Conservation (phyloP, 495 filamentous ascomycete species). For the Hapsidospora chrysogenum region DNA sequence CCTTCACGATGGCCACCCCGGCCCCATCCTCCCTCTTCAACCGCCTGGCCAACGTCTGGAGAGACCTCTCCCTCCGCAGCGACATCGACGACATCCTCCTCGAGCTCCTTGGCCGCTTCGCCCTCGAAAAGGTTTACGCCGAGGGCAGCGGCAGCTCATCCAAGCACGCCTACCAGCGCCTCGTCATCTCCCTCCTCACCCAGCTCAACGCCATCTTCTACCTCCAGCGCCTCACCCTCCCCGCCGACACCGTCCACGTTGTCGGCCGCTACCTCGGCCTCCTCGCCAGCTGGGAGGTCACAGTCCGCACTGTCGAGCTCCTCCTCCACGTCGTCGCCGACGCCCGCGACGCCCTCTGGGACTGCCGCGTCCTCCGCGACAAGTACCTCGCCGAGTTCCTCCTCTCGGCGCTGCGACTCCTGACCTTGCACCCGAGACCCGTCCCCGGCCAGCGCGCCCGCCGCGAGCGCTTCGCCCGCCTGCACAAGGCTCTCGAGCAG, state of each 20-base stretch:
- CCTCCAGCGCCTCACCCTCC: conserved; percentile 17
- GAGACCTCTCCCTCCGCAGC: conserved; percentile 15
- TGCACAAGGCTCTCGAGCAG: conserved; percentile 15
- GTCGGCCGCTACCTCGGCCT: conserved; percentile 17
- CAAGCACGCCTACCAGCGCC: too few species aligned
- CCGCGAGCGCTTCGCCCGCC: conserved; percentile 16
- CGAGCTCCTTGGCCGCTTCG: conserved; percentile 19
- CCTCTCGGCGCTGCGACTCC: conserved; percentile 16
- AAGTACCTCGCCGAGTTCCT: conserved; percentile 18
- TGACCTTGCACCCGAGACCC: conserved; percentile 18
- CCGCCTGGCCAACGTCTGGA: conserved; percentile 14
- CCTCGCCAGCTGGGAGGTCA: conserved; percentile 20
- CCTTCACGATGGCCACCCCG: conserved; percentile 12
- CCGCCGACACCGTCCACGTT: conserved; percentile 12
- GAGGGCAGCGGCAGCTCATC: too few species aligned
- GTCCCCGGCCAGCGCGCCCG: conserved; percentile 11
- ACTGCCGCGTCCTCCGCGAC: conserved; percentile 12
- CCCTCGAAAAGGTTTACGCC: conserved; percentile 19
- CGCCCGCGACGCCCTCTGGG: conserved; percentile 16
- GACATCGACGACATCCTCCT: conserved; percentile 20
- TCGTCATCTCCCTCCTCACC: too few species aligned
- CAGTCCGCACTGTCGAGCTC: conserved; percentile 17
- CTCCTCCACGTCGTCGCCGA: conserved; percentile 15
- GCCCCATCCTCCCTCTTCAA: conserved; percentile 17
- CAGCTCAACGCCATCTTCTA: conserved; percentile 17